Evolutionary conservation across 225 moss, liverwort and hornwort species (phyloP).

Genomic region (Asterella californica): DNA sequence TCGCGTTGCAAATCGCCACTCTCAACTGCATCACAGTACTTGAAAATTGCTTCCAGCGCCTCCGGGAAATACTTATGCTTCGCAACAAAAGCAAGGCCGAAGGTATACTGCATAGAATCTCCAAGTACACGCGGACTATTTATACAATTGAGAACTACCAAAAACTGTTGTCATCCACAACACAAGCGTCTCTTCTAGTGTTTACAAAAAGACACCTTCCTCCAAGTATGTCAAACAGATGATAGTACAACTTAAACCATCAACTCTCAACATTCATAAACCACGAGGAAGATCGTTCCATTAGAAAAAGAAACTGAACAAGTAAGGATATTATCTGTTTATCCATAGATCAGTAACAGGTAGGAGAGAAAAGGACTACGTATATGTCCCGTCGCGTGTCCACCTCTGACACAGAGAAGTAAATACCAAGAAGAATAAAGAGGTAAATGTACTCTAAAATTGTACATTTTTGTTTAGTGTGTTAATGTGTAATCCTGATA

Average conservation of each 20-base stretch:
- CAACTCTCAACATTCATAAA: background rate
- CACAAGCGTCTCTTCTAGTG: background rate
- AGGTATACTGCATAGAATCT: slow-evolving; percentile 57
- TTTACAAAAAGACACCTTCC: background rate
- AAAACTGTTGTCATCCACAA: background rate
- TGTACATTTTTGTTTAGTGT: too few relatives aligned
- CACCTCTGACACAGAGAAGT: too few relatives aligned
- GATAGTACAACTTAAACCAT: background rate
- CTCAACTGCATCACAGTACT: slow-evolving; percentile 65
- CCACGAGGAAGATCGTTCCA: background rate
- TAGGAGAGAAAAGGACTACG: too few relatives aligned
- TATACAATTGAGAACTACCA: background rate
- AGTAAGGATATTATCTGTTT: too few relatives aligned
- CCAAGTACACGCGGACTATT: background rate
- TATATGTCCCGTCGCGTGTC: too few relatives aligned
- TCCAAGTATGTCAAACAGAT: background rate
- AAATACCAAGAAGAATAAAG: too few relatives aligned
- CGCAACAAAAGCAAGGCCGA: slow-evolving; percentile 76
- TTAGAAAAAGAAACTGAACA: too few relatives aligned
- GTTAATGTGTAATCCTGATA: too few relatives aligned
- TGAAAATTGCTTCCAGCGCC: slow-evolving; percentile 59
- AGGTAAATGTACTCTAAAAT: too few relatives aligned
- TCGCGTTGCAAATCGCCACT: slow-evolving; percentile 57
- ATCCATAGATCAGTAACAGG: too few relatives aligned
- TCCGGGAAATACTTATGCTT: slow-evolving; percentile 66